phyloP scores from a whole-genome alignment of 495 filamentous ascomycete genomes.

The Echria macrotheca region DNA sequence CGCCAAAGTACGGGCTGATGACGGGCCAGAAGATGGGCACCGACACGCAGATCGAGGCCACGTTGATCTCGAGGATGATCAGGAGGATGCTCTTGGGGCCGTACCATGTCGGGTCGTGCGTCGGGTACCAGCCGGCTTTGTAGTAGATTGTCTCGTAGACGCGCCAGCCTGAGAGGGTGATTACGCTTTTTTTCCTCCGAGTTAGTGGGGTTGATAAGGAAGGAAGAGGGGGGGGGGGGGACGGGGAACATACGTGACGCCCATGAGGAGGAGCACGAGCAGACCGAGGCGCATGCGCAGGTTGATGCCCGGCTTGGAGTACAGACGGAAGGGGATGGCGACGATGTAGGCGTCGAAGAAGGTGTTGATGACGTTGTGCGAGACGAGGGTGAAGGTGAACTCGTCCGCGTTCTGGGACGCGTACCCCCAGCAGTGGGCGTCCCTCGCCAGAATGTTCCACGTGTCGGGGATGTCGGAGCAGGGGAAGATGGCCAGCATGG shows the following conservation, averaged over 20 bases:
- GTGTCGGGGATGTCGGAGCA: conserved; percentile 22
- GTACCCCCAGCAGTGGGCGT: conserved; percentile 25
- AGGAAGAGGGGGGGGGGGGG: neutral
- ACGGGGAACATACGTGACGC: conserved; percentile 13
- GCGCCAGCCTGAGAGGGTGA: conserved; percentile 27
- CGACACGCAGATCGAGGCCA: conserved; percentile 29
- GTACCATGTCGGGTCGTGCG: conserved; percentile 33
- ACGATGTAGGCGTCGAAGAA: conserved; percentile 25
- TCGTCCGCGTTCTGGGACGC: conserved; percentile 21
- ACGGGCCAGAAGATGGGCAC: conserved; percentile 33
- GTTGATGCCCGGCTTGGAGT: conserved; percentile 9
- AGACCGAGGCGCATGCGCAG: conserved; percentile 21
- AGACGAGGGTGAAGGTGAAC: conserved; percentile 21
- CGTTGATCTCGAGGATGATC: conserved; percentile 26
- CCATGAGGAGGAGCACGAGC: conserved; percentile 21
- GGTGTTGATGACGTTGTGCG: conserved; percentile 23
- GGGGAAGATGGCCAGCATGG: conserved; percentile 20
- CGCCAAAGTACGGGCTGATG: conserved; percentile 21
- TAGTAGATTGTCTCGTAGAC: conserved; percentile 26
- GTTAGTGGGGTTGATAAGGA: conserved; percentile 7
- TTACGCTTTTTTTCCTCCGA: conserved; percentile 19
- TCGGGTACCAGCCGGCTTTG: conserved; percentile 25
- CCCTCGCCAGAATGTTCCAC: conserved; percentile 18
- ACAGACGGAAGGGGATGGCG: conserved; percentile 23
- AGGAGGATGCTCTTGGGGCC: conserved; percentile 25